Conservation (phyloP, 139 green algal genomes). For the Haematococcus lacustris region DNA sequence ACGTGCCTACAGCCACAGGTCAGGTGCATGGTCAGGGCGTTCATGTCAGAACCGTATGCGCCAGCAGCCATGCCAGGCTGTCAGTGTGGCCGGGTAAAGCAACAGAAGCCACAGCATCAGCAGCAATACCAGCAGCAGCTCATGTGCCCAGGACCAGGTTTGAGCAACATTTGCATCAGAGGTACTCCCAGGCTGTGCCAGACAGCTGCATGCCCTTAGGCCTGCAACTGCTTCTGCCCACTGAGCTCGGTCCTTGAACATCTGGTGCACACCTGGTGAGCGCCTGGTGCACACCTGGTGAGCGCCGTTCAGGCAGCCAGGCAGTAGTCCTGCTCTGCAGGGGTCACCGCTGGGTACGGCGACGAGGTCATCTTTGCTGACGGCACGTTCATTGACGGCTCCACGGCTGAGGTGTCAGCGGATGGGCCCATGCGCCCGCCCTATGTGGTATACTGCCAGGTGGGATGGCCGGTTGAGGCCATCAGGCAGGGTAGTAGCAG, state of each 20-base stretch:
- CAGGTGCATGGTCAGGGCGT: too few relatives aligned
- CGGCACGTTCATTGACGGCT: conserved; percentile 93
- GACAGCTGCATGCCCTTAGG: not conserved
- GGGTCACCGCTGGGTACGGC: conserved; percentile 78
- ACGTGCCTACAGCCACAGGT: too few relatives aligned
- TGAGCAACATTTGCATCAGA: not conserved
- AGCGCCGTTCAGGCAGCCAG: too few relatives aligned
- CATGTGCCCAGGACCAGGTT: too few relatives aligned
- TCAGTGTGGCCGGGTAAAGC: not conserved
- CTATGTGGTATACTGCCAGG: conserved; percentile 82
- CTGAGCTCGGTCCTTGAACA: too few relatives aligned
- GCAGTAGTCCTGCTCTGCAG: too few relatives aligned
- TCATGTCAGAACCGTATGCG: not conserved
- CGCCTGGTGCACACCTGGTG: too few relatives aligned
- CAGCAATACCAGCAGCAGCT: too few relatives aligned
- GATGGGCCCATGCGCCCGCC: conserved; percentile 86
- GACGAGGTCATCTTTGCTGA: conserved; percentile 92
- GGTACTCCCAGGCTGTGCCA: not conserved
- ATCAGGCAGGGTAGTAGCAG: not conserved
- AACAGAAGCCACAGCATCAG: too few relatives aligned
- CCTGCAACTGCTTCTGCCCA: not conserved
- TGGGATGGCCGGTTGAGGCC: conserved; percentile 15
- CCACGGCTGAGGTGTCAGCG: conserved; percentile 82
- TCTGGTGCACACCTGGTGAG: too few relatives aligned
- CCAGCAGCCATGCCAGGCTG: not conserved